These are phyloP conservation scores for Colletotrichum karsti DNA, from an alignment of 2,329 filamentous ascomycete species.

Conservation along the genomic window DNA sequence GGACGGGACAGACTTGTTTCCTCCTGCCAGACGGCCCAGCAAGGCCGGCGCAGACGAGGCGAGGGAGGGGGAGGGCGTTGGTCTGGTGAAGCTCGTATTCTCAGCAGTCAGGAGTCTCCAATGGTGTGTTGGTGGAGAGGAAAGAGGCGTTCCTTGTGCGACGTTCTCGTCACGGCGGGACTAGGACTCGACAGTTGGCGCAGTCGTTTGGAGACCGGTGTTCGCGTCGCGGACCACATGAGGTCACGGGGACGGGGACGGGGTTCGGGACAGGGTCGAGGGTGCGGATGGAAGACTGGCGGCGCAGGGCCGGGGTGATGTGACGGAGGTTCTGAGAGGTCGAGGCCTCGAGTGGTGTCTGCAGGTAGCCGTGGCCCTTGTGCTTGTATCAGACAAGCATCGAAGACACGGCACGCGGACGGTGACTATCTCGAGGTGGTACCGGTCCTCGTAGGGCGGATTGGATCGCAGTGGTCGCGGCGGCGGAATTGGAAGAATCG, in stretches of 20 bases:
- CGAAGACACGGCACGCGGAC: conserved; percentile 21
- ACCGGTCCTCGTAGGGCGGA: conserved; percentile 11
- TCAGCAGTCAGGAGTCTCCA: conserved; percentile 38
- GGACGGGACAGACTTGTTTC: conserved; percentile 1
- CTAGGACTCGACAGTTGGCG: conserved; percentile 30
- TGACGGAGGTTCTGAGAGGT: conserved; percentile 27
- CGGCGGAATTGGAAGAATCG: not conserved
- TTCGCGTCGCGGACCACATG: conserved; percentile 30
- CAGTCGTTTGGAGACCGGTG: conserved; percentile 29
- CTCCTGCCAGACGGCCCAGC: conserved; percentile 8
- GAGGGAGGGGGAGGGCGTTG: conserved; percentile 1
- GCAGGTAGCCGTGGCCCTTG: conserved; percentile 29
- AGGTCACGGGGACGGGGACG: conserved; percentile 24
- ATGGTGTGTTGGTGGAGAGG: conserved; percentile 40
- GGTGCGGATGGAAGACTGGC: conserved; percentile 20
- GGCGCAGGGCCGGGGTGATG: conserved; percentile 18
- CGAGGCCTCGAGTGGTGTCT: conserved; percentile 19
- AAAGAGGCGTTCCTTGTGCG: conserved; percentile 41
- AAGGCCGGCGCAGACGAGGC: not conserved
- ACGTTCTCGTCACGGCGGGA: conserved; percentile 33
- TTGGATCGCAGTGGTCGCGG: conserved; percentile 1
- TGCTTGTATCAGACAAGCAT: conserved; percentile 24
- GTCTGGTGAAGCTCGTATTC: conserved; percentile 42
- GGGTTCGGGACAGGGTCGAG: conserved; percentile 1
- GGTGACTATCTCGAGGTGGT: conserved; percentile 8